A percentile compares a stretch with the other conserved stretches of the same genome.
Evolutionary conservation across 192 early-diverging fungal species (phyloP).

Genomic region (Rhizophagus sp.): DNA sequence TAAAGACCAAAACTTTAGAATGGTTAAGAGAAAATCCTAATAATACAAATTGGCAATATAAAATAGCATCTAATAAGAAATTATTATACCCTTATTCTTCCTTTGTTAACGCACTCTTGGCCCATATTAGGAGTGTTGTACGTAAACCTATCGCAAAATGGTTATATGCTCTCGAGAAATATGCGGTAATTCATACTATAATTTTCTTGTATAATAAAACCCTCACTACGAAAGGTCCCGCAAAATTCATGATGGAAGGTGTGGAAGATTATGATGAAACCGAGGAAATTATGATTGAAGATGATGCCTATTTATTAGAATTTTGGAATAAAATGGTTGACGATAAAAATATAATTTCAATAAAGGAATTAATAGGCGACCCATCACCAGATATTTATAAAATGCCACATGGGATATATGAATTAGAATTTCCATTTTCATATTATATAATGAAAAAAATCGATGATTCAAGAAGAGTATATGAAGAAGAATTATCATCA

Average conservation of each 20-base stretch:
- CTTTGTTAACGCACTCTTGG: slow-evolving; percentile 18
- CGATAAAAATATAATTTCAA: slow-evolving; percentile 18
- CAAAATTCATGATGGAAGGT: too few relatives aligned
- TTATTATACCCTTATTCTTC: slow-evolving; percentile 26
- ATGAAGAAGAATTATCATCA: slow-evolving; percentile 1
- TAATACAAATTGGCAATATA: slow-evolving; percentile 18
- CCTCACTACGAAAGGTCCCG: background rate
- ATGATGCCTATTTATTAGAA: background rate
- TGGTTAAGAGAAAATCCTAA: slow-evolving; percentile 13
- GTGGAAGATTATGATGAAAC: too few relatives aligned
- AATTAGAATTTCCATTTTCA: slow-evolving; percentile 29
- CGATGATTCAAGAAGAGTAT: slow-evolving; percentile 15
- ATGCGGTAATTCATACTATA: background rate
- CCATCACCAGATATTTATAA: slow-evolving; percentile 30
- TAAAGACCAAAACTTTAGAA: slow-evolving; percentile 4
- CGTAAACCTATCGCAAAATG: slow-evolving; percentile 28
- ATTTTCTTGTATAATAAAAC: background rate
- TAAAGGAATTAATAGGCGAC: background rate
- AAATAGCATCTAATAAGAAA: slow-evolving; percentile 25
- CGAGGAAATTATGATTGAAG: background rate
- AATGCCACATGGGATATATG: background rate
- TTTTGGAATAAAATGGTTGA: slow-evolving; percentile 25
- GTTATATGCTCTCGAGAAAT: slow-evolving; percentile 21
- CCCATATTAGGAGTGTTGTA: slow-evolving; percentile 18
- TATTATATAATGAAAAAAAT: slow-evolving; percentile 27